These are phyloP conservation scores for Calendula officinalis DNA, from an alignment of 129 eudicot species.

Conservation along the genomic window DNA sequence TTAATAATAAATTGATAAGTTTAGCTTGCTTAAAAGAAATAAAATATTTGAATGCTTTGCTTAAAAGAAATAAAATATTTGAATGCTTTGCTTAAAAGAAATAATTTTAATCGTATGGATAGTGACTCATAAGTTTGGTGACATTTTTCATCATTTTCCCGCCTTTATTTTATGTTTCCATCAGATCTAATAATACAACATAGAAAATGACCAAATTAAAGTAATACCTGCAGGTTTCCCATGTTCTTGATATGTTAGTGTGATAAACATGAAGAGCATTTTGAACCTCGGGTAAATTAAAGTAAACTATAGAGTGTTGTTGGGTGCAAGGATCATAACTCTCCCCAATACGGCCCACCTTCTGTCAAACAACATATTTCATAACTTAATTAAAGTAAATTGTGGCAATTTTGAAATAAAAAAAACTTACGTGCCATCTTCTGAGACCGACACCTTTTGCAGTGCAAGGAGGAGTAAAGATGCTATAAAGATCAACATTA, in stretches of 20 bases:
- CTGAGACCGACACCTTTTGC: slow-evolving; percentile 42
- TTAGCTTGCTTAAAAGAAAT: background rate
- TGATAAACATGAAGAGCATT: slow-evolving; percentile 77
- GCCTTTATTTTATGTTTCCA: background rate
- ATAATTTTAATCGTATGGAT: too few relatives aligned
- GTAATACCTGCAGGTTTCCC: slow-evolving; percentile 90
- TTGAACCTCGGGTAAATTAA: slow-evolving; percentile 93
- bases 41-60: background rate
- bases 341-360: slow-evolving; percentile 58
- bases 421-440: slow-evolving; percentile 66
- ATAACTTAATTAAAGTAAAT: slow-evolving; percentile 15
- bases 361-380: slow-evolving; percentile 36
- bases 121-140: background rate
- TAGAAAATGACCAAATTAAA: background rate
- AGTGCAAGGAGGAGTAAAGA: slow-evolving; percentile 88
- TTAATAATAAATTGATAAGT: background rate
- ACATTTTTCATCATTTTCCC: background rate
- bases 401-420: background rate
- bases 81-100: too few relatives aligned
- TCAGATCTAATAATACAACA: background rate
- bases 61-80: too few relatives aligned
- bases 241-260: slow-evolving; percentile 37
- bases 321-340: slow-evolving; percentile 96
- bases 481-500: slow-evolving; percentile 78
- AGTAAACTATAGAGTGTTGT: slow-evolving; percentile 71